Evolutionary conservation across 2,329 filamentous ascomycete genomes (phyloP).

Genomic region (Nemania sp.): DNA sequence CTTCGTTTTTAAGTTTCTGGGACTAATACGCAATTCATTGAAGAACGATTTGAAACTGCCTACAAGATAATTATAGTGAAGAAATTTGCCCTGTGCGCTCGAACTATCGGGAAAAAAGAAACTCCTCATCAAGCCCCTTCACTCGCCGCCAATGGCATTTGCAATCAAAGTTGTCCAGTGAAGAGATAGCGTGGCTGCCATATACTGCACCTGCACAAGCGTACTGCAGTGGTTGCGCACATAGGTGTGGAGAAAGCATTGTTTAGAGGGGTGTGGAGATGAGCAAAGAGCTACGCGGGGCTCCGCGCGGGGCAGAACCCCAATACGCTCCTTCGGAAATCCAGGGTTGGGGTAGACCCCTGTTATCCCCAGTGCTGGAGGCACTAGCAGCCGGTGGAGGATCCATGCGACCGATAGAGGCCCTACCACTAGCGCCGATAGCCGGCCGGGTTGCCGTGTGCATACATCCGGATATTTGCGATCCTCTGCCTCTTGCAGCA

Average conservation of each 20-base stretch:
- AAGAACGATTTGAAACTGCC: too few relatives aligned
- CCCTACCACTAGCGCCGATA: too few relatives aligned
- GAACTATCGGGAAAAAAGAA: too few relatives aligned
- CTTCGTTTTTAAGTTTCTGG: too few relatives aligned
- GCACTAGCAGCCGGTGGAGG: background rate
- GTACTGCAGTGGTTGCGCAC: background rate
- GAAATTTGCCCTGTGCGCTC: too few relatives aligned
- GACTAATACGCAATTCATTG: too few relatives aligned
- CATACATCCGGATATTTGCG: background rate
- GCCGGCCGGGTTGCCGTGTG: background rate
- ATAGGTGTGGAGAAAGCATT: background rate
- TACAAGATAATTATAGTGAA: too few relatives aligned
- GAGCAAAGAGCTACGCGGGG: background rate
- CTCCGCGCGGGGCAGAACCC: too few relatives aligned
- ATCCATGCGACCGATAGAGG: too few relatives aligned
- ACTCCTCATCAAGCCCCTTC: too few relatives aligned
- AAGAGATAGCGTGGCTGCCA: background rate
- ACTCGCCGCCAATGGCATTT: background rate
- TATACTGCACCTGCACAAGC: background rate
- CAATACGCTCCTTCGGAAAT: background rate
- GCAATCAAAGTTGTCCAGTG: background rate
- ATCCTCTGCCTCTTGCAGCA: background rate
- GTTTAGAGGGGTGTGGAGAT: background rate
- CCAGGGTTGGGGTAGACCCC: background rate
- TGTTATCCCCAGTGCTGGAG: background rate